Conservation (phyloP, 1,139 yeast species). For the Geotrichum europaeum region DNA sequence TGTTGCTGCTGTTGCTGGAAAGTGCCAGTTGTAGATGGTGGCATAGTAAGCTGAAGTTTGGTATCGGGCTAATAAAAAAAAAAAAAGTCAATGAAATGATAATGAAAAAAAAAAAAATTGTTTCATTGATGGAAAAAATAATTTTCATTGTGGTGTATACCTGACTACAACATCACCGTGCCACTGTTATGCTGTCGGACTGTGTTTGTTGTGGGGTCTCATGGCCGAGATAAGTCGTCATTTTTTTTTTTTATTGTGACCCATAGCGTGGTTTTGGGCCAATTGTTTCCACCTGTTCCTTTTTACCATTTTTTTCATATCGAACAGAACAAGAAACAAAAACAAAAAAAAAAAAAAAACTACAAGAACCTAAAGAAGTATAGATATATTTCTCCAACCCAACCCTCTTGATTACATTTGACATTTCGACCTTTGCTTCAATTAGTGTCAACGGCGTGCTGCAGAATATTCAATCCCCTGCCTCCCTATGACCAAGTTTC, state of each 20-base stretch:
- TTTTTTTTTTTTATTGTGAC: neutral
- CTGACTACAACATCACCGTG: neutral
- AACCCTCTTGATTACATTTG: neutral
- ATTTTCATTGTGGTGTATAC: neutral
- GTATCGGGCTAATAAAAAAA: neutral
- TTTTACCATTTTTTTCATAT: neutral
- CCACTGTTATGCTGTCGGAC: neutral
- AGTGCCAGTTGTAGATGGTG: neutral
- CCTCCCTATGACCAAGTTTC: constrained; percentile 3
- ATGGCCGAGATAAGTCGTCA: neutral
- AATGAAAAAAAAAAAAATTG: neutral
- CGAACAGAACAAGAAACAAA: neutral
- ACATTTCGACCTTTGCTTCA: neutral
- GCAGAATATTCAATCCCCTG: neutral
- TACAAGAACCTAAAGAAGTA: neutral
- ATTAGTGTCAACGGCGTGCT: neutral
- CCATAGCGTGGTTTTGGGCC: neutral
- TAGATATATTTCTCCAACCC: neutral
- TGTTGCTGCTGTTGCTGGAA: neutral
- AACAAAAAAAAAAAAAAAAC: neutral
- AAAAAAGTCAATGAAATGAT: neutral
- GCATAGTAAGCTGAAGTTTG: neutral
- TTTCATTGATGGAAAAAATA: neutral
- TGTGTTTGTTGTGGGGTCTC: neutral
- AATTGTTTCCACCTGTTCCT: neutral